Evolutionary conservation across 129 eudicot genomes (phyloP), one percentile per base, ranked within the genome.

Genomic region (Lactuca saligna): DNA sequence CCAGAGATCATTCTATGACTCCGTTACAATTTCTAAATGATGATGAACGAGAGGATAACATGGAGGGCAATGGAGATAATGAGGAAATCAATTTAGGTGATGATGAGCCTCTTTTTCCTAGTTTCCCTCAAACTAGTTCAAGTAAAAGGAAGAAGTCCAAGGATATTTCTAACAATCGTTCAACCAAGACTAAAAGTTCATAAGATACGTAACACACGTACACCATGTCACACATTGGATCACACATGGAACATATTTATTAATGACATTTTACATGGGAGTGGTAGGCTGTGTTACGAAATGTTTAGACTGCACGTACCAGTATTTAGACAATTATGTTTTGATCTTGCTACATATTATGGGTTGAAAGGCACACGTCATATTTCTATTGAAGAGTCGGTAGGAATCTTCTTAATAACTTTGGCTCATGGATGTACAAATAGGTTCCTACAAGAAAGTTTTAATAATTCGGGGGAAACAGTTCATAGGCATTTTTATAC

Each of bases 21-120:
- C 29, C 29, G 1, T 25, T 25, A 25, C 29, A 25, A 25, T 25
- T 25, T 25, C 29, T 25, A n/a, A 37, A 16, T 15, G 14, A 16
- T 37, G 50, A 15, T 61, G 2, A 16, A 37, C 0, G 35, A 2
- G 34, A 56, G 25, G 61, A 56, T 20, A 39, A 61, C 37, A 5
- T 35, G 7, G 50, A 61, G 48, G 66, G 50, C 6, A 33, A 61
- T 8, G 66, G 32, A 14, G 66, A 61, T 37, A 61, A 51, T n/a
- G 66, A 61, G 9, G 66, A 25, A 25, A 25, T 25, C 29, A 25
- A 25, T 25, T 25, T 25, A 25, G 29, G 29, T 25, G 1, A 25
- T 25, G 29, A 25, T 2, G 29, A 25, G 29, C 29, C 29, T 25
- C 44, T 25, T 25, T 25, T 25, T 25, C 29, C 29, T 25, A 25